Conservation (phyloP, 805 yeast genomes). For the Ogataea chonburiensis region DNA sequence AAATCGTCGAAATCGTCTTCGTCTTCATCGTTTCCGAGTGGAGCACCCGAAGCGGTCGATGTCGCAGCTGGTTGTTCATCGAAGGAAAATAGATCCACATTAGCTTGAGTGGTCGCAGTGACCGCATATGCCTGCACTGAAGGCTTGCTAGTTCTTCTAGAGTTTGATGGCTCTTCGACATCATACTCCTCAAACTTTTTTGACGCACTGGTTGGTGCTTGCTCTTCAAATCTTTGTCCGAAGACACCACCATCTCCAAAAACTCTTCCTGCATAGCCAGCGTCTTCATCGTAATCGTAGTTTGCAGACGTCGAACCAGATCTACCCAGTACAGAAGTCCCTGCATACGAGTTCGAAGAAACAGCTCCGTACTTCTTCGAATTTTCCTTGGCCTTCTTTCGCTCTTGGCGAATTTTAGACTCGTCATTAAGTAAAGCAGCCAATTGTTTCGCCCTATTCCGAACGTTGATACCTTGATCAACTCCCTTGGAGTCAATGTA, state of each 20-base stretch:
- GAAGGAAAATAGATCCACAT: slow-evolving; percentile 51
- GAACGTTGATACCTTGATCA: slow-evolving; percentile 94
- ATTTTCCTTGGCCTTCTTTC: slow-evolving; percentile 87
- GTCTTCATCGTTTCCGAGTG: slow-evolving; percentile 23
- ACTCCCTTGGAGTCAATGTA: slow-evolving; percentile 91
- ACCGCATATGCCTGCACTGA: slow-evolving; percentile 41
- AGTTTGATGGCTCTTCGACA: slow-evolving; percentile 35
- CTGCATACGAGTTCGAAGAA: slow-evolving; percentile 50
- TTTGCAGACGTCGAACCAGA: slow-evolving; percentile 37
- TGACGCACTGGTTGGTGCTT: slow-evolving; percentile 43
- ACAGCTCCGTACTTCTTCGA: slow-evolving; percentile 82
- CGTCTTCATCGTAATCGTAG: slow-evolving; percentile 48
- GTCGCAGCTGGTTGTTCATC: slow-evolving; percentile 33
- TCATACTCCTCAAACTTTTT: slow-evolving; percentile 63
- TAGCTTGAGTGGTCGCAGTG: slow-evolving; percentile 39
- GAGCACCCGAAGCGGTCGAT: slow-evolving; percentile 14
- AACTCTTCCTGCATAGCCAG: slow-evolving; percentile 46
- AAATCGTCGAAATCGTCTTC: slow-evolving; percentile 82
- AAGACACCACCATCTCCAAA: slow-evolving; percentile 73
- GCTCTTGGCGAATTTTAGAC: slow-evolving; percentile 69
- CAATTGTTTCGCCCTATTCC: slow-evolving; percentile 84
- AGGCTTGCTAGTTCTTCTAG: slow-evolving; percentile 33
- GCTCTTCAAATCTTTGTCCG: slow-evolving; percentile 64
- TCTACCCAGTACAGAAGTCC: slow-evolving; percentile 36
- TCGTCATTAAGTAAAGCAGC: slow-evolving; percentile 74